Percentiles rank a stretch among this genome's conserved stretches.
These are phyloP conservation scores for Yamadazyma kitorensis DNA, from an alignment of 805 yeast genomes.

Conservation along the genomic window DNA sequence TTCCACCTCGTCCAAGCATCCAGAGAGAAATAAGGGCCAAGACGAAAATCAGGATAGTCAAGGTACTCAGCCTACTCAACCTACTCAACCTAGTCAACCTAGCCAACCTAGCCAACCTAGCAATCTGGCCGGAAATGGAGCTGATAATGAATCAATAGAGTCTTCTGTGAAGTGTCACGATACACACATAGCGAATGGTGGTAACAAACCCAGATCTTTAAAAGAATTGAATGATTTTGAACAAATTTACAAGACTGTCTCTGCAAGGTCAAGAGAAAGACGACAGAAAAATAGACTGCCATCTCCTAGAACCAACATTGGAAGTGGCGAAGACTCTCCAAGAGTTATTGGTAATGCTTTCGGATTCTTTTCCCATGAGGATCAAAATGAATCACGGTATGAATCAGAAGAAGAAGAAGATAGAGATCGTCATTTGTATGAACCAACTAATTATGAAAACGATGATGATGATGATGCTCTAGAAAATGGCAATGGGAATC, in stretches of 20 bases:
- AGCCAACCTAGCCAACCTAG: no score
- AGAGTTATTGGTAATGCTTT: constrained; percentile 24
- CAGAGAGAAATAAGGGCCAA: no score
- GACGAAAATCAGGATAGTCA: no score
- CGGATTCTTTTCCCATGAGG: constrained; percentile 27
- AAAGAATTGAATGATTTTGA: constrained; percentile 15
- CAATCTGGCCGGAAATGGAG: no score
- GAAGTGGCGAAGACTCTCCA: background rate
- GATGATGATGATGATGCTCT: constrained; percentile 1
- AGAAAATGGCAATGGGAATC: background rate
- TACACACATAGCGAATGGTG: no score
- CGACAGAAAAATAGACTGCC: background rate
- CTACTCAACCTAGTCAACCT: no score
- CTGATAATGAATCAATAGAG: no score
- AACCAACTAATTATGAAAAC: background rate
- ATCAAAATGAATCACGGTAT: constrained; percentile 33
- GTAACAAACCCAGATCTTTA: constrained; percentile 7
- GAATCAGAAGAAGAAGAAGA: constrained; percentile 27
- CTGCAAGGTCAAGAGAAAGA: background rate
- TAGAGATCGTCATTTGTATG: constrained; percentile 11
- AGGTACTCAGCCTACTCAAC: no score
- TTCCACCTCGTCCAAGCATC: no score
- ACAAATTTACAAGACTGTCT: constrained; percentile 15
- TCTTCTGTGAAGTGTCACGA: no score
- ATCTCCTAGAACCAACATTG: background rate